These are phyloP conservation scores for Lepraria neglecta DNA, from an alignment of 495 filamentous ascomycete genomes.

Conservation along the genomic window DNA sequence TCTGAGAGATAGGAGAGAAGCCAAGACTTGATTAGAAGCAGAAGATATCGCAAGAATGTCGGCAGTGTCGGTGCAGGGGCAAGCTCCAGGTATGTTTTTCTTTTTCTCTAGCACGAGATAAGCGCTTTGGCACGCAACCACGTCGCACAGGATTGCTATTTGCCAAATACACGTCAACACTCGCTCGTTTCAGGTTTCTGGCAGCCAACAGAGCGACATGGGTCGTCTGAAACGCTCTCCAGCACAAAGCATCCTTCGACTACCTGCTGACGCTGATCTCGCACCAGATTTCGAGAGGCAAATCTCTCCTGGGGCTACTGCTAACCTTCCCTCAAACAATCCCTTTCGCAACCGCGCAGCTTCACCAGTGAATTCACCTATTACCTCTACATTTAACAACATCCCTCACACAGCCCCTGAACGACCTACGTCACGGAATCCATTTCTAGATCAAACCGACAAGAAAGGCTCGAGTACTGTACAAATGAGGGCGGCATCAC, in stretches of 20 bases:
- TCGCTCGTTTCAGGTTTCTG: slow-evolving; percentile 4
- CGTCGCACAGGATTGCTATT: neutral
- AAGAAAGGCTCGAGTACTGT: slow-evolving; percentile 40
- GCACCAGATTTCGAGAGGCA: slow-evolving; percentile 14
- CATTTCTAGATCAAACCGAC: slow-evolving; percentile 72
- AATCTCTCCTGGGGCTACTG: slow-evolving; percentile 20
- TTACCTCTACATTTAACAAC: slow-evolving; percentile 30
- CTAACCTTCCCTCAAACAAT: slow-evolving; percentile 76
- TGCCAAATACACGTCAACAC: neutral
- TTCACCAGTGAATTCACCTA: slow-evolving; percentile 56
- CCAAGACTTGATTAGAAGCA: slow-evolving; percentile 8
- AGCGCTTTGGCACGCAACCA: slow-evolving; percentile 17
- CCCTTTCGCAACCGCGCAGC: slow-evolving; percentile 90
- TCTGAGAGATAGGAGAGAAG: neutral
- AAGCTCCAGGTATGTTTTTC: slow-evolving; percentile 20
- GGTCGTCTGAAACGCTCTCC: slow-evolving; percentile 17
- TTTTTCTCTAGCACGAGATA: slow-evolving; percentile 8
- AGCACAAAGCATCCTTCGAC: slow-evolving; percentile 8
- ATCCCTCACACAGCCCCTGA: slow-evolving; percentile 49
- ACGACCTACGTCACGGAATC: slow-evolving; percentile 79
- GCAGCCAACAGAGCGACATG: slow-evolving; percentile 1
- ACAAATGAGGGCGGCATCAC: slow-evolving; percentile 33
- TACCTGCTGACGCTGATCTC: slow-evolving; percentile 16
- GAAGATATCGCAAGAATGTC: slow-evolving; percentile 12
- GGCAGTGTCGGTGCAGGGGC: slow-evolving; percentile 15